phyloP scores from a whole-genome alignment of 176 grass and related monocot genomes.

The Oryza officinalis region DNA sequence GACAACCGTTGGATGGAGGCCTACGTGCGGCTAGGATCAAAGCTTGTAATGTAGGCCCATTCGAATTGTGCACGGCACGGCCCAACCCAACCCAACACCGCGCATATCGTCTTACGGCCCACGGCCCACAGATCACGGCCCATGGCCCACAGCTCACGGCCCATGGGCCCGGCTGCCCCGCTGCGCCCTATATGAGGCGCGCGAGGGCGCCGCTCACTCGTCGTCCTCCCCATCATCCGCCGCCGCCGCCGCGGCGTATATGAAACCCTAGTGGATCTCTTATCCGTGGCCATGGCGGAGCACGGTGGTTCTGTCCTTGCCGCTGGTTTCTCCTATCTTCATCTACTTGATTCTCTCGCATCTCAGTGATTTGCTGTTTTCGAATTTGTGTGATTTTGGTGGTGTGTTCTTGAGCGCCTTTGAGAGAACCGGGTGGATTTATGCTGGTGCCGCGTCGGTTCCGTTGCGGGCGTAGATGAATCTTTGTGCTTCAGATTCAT shows the following conservation, averaged over 20 bases:
- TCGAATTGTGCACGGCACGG: too few relatives aligned
- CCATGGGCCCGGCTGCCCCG: not conserved
- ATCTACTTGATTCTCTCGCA: not conserved
- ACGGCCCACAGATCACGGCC: too few relatives aligned
- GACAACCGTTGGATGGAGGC: too few relatives aligned
- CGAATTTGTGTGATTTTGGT: not conserved
- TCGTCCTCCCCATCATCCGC: not conserved
- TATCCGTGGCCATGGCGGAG: not conserved
- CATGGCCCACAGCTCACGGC: too few relatives aligned
- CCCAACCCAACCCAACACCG: too few relatives aligned
- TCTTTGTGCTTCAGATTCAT: not conserved
- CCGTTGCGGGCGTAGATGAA: constrained; percentile 54
- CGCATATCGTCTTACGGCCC: not conserved
- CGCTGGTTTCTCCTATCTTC: not conserved
- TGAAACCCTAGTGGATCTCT: not conserved
- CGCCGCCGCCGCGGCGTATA: not conserved
- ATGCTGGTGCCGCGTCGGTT: constrained; percentile 32
- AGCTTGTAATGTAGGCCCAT: too few relatives aligned
- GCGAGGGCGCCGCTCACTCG: not conserved
- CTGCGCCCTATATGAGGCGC: not conserved
- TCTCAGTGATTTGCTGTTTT: not conserved
- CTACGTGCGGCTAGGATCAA: too few relatives aligned
- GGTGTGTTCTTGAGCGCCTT: not conserved
- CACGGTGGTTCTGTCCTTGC: too few relatives aligned
- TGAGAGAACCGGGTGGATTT: constrained; percentile 50